phyloP scores from a whole-genome alignment of 169 alveolate genomes.

The Eimeria acervulina region DNA sequence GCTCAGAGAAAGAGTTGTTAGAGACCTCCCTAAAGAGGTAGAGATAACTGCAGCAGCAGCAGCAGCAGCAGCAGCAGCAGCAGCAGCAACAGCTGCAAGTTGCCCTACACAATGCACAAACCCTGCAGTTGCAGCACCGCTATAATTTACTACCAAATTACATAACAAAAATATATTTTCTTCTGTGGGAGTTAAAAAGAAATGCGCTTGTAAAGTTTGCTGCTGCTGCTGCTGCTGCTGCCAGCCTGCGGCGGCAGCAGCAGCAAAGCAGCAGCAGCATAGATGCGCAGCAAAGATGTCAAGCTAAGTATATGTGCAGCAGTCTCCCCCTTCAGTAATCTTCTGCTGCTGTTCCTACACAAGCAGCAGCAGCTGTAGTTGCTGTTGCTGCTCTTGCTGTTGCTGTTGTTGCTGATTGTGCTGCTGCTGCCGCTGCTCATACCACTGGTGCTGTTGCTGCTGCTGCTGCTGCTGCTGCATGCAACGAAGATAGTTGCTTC shows the following conservation, averaged over 20 bases:
- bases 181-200: not conserved
- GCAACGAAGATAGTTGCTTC: too few species aligned
- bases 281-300: not conserved
- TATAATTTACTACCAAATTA: not conserved
- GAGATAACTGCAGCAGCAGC: not conserved
- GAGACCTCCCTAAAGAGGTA: not conserved
- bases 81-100: not conserved
- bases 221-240: slow-evolving; percentile 15
- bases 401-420: not conserved
- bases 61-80: slow-evolving; percentile 36
- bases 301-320: not conserved
- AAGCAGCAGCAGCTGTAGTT: not conserved
- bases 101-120: not conserved
- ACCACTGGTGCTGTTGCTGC: too few species aligned
- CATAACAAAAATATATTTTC: not conserved
- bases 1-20: slow-evolving; percentile 4
- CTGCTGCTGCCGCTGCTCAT: too few species aligned
- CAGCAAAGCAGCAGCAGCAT: slow-evolving; percentile 13
- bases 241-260: not conserved
- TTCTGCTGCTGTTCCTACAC: not conserved
- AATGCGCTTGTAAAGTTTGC: too few species aligned
- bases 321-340: not conserved
- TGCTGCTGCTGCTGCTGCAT: too few species aligned
- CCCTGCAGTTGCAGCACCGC: not conserved
- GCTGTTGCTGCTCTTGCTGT: not conserved